Conservation (phyloP, 176 grass and related monocot species). For the Poa pratensis region DNA sequence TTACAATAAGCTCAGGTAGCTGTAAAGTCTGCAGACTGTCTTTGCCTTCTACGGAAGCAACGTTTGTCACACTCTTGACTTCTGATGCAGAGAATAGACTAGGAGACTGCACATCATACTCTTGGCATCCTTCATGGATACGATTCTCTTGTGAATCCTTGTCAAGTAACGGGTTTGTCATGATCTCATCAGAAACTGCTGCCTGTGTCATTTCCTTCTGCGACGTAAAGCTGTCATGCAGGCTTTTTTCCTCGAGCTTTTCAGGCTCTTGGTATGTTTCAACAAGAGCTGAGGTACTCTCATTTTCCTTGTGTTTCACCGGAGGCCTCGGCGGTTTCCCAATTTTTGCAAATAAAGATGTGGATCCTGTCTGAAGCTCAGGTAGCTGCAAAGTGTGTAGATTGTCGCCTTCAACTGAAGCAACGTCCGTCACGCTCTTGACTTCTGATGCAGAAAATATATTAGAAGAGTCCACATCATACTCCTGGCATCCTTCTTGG, state of each 20-base stretch:
- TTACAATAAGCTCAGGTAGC: conserved; percentile 46
- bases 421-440: not conserved
- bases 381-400: conserved; percentile 6
- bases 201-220: conserved; percentile 47
- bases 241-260: conserved; percentile 27
- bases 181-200: conserved; percentile 26
- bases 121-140: conserved; percentile 27
- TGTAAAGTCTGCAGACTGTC: conserved; percentile 34
- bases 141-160: conserved; percentile 29
- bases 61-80: not conserved
- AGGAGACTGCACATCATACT: conserved; percentile 29
- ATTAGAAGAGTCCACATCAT: conserved; percentile 33
- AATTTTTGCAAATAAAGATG: conserved; percentile 49
- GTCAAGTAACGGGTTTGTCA: conserved; percentile 23
- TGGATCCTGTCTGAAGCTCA: conserved; percentile 49
- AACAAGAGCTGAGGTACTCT: conserved; percentile 27
- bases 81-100: conserved; percentile 39
- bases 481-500: conserved; percentile 32
- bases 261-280: conserved; percentile 36
- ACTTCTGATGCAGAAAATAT: conserved; percentile 32
- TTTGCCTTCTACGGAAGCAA: conserved; percentile 33
- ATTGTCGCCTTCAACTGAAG: conserved; percentile 40
- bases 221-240: conserved; percentile 26
- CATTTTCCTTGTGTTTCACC: conserved; percentile 26
- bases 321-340: conserved; percentile 63